Evolutionary conservation across 1,284 basidiomycete genomes (phyloP), one percentile per base, ranked within the genome.

Genomic region (Ceratobasidium sp.): DNA sequence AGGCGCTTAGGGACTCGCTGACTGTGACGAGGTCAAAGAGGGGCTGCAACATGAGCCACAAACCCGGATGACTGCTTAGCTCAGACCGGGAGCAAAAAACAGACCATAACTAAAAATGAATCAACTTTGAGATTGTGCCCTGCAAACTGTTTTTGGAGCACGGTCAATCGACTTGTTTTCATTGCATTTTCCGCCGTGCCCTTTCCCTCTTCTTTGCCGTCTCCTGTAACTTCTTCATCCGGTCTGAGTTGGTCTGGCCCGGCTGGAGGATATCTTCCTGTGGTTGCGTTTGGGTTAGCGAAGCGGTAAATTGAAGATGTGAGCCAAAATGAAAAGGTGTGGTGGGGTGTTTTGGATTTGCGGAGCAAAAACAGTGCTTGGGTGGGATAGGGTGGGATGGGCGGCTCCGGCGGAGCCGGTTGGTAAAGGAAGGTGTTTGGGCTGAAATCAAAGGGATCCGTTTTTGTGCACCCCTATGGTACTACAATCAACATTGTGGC

Each of bases 221-320:
- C 85, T 28, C 91, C 93, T 3, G 93, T 93, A 31, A 98, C 96
- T 17, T 95, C 95, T 81, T 96, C 93, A 82, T 98, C 96, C 17
- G 98, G 86, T 45, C 92, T 92, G 68, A 98, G 87, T 98, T 98
- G 49, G 95, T 96, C 83, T 92, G 87, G 2, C 95, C 96, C 17
- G 98, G 89, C n/a, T 88, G 89, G 35, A 96, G 85, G 89, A 98
- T 98, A 83, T 98, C 95, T 84, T 98, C 97, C 85, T 86, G 79
- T 17, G 60, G 60, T n/a, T n/a, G n/a, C n/a, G n/a, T n/a, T n/a
- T n/a, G n/a, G n/a, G n/a, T n/a, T n/a, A n/a, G n/a, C n/a, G n/a
- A n/a, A 51, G 28, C 37, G 76, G 31, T 20, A 37, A 47, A 39
- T 2, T 33, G 42, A 28, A 15, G 23, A 63, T 58, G 76, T 37